These are phyloP conservation scores for Acanthamoeba royreba DNA, from an alignment of 208 protist species.

Conservation along the genomic window DNA sequence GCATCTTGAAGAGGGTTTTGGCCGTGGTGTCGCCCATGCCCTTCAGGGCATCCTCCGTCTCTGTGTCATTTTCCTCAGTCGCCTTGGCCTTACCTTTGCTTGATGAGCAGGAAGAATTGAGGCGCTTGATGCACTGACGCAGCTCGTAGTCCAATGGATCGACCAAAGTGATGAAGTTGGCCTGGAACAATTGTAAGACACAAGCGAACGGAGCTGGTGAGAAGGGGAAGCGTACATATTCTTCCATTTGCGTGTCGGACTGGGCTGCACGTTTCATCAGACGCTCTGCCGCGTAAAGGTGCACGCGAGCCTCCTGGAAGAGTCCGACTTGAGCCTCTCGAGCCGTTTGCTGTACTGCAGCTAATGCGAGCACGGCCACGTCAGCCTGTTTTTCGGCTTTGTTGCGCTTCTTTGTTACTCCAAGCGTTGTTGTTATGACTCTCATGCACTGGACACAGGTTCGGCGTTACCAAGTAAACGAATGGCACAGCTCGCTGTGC, in stretches of 20 bases:
- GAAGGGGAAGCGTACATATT: not conserved
- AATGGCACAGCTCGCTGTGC: not conserved
- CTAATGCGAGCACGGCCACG: constrained; percentile 25
- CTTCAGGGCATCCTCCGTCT: not conserved
- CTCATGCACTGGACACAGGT: not conserved
- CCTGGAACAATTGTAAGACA: not conserved
- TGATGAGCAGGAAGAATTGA: not conserved
- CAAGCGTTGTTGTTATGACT: not conserved
- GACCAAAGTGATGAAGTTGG: not conserved
- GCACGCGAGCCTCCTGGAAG: not conserved
- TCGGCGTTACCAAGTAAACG: not conserved
- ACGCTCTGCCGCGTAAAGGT: not conserved
- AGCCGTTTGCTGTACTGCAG: not conserved
- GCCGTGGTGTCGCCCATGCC: constrained; percentile 23
- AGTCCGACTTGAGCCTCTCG: not conserved
- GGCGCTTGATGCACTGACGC: not conserved
- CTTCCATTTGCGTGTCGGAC: constrained; percentile 39
- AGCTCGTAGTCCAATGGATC: constrained; percentile 21
- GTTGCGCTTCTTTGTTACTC: not conserved
- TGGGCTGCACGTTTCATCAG: constrained; percentile 15
- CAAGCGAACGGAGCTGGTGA: not conserved
- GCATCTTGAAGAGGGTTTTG: constrained; percentile 39
- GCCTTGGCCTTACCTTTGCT: not conserved
- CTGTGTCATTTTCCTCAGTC: not conserved
- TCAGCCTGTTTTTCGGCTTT: not conserved